Evolutionary conservation across 306 rosid genomes (phyloP), one percentile per base, ranked within the genome.

Genomic region (Canavalia gladiata): DNA sequence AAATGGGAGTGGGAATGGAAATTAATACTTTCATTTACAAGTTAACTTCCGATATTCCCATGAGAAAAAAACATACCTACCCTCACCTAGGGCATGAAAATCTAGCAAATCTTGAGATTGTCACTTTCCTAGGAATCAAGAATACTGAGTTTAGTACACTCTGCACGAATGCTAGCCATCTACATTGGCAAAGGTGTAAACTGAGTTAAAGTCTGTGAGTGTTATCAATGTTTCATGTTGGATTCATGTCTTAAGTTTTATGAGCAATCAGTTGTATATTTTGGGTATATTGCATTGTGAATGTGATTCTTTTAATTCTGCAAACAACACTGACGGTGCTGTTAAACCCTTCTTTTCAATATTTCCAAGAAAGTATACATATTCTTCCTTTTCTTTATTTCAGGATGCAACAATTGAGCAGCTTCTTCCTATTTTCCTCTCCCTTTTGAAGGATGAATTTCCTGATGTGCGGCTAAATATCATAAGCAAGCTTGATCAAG

Each of bases 401-500:
- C 88, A 92, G 97, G 97, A 89, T 73, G 95, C 97, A 29, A 92
- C 97, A 64, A 88, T 87, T 76, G 95, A 91, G 73, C 97, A 93
- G 63, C 96, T 93, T 68, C 96, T 93, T 74, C 97, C 97, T n/a
- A 89, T 93, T 82, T 93, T 93, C 73, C 97, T 93, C 64, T 93
- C 96, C 63, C 92, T 93, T 75, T 85, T 91, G 81, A 93, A 91
- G 92, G 97, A 93, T 77, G 97, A 93, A 79, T 93, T 93, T 86
- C 97, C 97, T 28, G 97, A 93, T 86, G 97, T 91, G 52, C 94
- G 97, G 52, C 88, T 93, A 25, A 93, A 88, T 74, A 93, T 93
- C 62, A 93, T 93, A 74, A 93, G 97, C 94, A 93, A 92, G 84
- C 97, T 93, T 67, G 97, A 93, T 91, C 96, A 93, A 93, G 97